Conservation (phyloP, 805 yeast genomes). For the Barnettozyma botsteinii region DNA sequence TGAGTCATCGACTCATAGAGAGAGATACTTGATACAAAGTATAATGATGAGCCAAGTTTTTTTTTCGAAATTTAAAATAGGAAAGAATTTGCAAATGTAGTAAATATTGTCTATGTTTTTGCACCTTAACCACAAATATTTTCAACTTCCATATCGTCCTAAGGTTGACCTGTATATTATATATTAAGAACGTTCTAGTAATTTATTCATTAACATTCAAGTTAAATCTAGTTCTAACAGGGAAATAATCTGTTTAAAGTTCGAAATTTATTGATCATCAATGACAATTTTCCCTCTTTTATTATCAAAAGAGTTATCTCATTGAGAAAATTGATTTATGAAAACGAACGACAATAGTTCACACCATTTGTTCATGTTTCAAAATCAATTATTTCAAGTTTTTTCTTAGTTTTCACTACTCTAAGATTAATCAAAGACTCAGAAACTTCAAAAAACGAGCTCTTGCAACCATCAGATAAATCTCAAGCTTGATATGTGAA, state of each 20-base stretch:
- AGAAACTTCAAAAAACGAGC: slow-evolving; percentile 2
- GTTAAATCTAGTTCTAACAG: slow-evolving; percentile 4
- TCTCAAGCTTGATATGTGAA: too few relatives aligned
- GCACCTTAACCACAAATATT: too few relatives aligned
- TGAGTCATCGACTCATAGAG: too few relatives aligned
- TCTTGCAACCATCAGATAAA: neutral
- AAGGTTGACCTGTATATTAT: too few relatives aligned
- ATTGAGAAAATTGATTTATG: slow-evolving; percentile 14
- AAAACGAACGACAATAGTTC: slow-evolving; percentile 23
- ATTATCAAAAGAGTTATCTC: slow-evolving; percentile 18
- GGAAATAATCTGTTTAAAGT: slow-evolving; percentile 27
- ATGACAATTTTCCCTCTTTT: slow-evolving; percentile 21
- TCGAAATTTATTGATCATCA: slow-evolving; percentile 22
- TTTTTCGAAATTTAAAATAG: too few relatives aligned
- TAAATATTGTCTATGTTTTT: too few relatives aligned
- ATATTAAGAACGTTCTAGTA: too few relatives aligned
- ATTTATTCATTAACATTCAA: slow-evolving; percentile 6
- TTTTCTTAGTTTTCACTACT: slow-evolving; percentile 5
- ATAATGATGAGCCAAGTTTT: too few relatives aligned
- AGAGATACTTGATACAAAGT: too few relatives aligned
- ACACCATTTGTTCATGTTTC: slow-evolving; percentile 15
- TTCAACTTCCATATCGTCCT: too few relatives aligned
- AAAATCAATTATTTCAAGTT: slow-evolving; percentile 9
- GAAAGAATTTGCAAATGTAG: too few relatives aligned
- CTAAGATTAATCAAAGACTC: slow-evolving; percentile 13